A percentile compares a stretch with the other conserved stretches of the same genome.
Evolutionary conservation across 495 filamentous ascomycete genomes (phyloP).

Genomic region (Clohesyomyces aquaticus): DNA sequence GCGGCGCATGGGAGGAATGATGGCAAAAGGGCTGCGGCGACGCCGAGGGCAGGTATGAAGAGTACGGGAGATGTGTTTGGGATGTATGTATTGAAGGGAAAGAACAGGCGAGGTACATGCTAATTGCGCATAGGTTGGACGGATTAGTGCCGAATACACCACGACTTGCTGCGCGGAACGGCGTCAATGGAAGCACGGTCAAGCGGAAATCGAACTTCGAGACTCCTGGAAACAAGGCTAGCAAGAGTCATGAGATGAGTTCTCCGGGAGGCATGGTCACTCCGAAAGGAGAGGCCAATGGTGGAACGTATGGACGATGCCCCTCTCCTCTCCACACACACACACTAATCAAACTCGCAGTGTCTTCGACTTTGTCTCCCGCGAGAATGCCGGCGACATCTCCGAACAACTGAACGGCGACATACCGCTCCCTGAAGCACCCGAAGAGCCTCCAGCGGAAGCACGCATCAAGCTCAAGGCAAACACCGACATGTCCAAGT

Average conservation of each 20-base stretch:
- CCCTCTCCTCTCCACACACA: not conserved
- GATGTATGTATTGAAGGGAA: conserved; percentile 62
- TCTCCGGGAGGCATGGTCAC: conserved; percentile 51
- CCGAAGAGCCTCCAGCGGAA: conserved; percentile 68
- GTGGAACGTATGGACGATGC: conserved; percentile 31
- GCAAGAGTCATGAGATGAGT: conserved; percentile 52
- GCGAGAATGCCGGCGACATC: conserved; percentile 76
- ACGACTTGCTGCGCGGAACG: conserved; percentile 49
- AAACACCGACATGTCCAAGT: conserved; percentile 84
- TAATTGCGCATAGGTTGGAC: conserved; percentile 63
- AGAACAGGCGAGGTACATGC: conserved; percentile 10
- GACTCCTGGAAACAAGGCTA: conserved; percentile 60
- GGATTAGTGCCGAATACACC: conserved; percentile 76
- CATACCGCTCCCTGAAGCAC: conserved; percentile 56
- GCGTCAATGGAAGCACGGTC: conserved; percentile 56
- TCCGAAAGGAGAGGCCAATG: conserved; percentile 28
- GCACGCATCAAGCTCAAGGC: conserved; percentile 79
- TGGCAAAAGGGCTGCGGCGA: conserved; percentile 66
- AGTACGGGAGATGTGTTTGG: conserved; percentile 74
- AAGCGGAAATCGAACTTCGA: conserved; percentile 68
- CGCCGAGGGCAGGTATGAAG: conserved; percentile 61
- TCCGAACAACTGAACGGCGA: conserved; percentile 82
- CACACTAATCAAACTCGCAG: conserved; percentile 50
- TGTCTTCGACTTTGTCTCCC: conserved; percentile 65
- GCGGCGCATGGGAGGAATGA: conserved; percentile 56